Evolutionary conservation across 2,329 filamentous ascomycete species (phyloP).

Genomic region (Fusarium gaditjirri): DNA sequence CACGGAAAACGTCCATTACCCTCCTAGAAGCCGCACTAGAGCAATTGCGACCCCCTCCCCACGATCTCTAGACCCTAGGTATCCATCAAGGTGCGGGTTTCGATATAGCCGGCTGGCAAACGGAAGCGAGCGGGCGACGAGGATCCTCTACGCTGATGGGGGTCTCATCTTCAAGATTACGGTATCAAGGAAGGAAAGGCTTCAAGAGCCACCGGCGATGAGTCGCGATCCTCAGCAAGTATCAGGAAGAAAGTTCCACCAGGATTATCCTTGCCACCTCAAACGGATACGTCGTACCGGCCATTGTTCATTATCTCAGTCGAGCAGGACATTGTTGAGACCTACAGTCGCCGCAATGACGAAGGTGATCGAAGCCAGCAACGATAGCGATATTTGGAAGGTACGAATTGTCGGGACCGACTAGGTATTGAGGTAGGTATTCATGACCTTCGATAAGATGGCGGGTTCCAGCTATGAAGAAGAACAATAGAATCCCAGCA

Average conservation of each 20-base stretch:
- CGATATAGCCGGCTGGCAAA: background rate
- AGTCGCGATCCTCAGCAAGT: background rate
- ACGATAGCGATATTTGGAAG: background rate
- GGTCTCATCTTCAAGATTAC: background rate
- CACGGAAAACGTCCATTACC: background rate
- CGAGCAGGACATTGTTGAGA: background rate
- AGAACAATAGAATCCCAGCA: background rate
- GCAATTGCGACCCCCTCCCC: background rate
- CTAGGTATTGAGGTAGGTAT: background rate
- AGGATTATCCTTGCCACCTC: background rate
- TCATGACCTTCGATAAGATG: background rate
- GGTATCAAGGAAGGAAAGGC: background rate
- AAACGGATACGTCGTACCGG: background rate
- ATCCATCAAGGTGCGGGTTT: background rate
- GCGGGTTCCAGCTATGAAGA: background rate
- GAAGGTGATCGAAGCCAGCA: background rate
- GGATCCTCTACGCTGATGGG: fast-evolving
- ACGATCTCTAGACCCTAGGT: background rate
- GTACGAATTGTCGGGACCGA: background rate
- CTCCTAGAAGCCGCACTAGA: background rate
- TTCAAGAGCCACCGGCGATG: background rate
- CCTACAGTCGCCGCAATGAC: too few species aligned
- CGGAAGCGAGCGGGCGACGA: background rate
- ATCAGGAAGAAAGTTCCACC: background rate
- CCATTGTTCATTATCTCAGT: background rate